These are phyloP conservation scores for Sporothrix protearum DNA, from an alignment of 2,329 filamentous ascomycete species.

Conservation along the genomic window DNA sequence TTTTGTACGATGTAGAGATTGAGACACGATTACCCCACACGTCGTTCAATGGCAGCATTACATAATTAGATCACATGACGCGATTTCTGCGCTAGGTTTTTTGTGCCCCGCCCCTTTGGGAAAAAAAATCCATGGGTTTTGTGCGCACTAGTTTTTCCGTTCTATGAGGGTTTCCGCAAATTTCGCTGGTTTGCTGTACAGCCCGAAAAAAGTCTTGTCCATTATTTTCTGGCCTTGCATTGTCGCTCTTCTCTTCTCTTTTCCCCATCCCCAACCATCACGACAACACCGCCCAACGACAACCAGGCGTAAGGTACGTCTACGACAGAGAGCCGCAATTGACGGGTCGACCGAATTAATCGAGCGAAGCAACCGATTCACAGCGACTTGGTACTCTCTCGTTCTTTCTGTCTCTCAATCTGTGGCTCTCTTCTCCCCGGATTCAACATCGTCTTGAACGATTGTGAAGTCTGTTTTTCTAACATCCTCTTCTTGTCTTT, in stretches of 20 bases:
- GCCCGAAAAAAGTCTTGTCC: slow-evolving; percentile 22
- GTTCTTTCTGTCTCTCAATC: not conserved
- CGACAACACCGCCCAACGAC: slow-evolving; percentile 27
- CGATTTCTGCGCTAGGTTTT: slow-evolving; percentile 9
- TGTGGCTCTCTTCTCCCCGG: not conserved
- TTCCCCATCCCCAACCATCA: slow-evolving; percentile 23
- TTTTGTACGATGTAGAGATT: too few species aligned
- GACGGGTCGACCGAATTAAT: not conserved
- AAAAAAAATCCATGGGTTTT: slow-evolving; percentile 22
- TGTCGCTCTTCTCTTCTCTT: slow-evolving; percentile 15
- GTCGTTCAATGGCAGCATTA: not conserved
- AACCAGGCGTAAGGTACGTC: slow-evolving; percentile 28
- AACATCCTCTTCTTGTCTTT: slow-evolving; percentile 2
- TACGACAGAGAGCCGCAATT: not conserved
- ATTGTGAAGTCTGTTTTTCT: not conserved
- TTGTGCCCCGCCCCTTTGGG: slow-evolving; percentile 24
- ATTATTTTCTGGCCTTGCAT: slow-evolving; percentile 22
- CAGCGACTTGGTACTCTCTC: not conserved
- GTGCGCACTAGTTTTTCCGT: slow-evolving; percentile 28
- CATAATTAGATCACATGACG: slow-evolving; percentile 16
- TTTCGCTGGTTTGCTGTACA: slow-evolving; percentile 14
- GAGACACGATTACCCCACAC: not conserved
- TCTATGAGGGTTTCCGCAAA: slow-evolving; percentile 23
- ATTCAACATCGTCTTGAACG: not conserved
- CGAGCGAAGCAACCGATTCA: not conserved